phyloP scores from a whole-genome alignment of 495 filamentous ascomycete genomes.

The Aspergillus saccharolyticus region DNA sequence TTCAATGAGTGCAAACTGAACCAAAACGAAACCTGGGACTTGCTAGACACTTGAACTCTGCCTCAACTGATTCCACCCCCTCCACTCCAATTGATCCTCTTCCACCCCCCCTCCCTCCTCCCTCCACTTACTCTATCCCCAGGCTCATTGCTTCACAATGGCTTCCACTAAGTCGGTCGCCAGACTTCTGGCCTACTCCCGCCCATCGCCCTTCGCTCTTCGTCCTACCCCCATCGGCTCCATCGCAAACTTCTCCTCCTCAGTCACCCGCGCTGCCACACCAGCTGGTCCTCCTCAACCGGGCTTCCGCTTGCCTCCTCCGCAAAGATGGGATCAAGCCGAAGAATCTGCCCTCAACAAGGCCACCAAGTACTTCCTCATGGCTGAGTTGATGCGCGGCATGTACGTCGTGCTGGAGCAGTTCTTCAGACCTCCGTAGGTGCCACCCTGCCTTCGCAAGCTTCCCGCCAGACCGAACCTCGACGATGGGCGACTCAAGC shows the following conservation, averaged over 20 bases:
- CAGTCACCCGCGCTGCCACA: constrained; percentile 55
- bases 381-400: constrained; percentile 91
- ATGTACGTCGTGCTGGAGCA: constrained; percentile 99
- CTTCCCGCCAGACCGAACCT: not conserved
- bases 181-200: constrained; percentile 49
- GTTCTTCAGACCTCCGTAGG: constrained; percentile 95
- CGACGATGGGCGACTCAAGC: not conserved
- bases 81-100: constrained; percentile 15
- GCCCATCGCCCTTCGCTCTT: constrained; percentile 23
- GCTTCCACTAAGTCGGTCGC: constrained; percentile 48
- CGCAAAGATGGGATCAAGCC: constrained; percentile 65
- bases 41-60: constrained; percentile 14
- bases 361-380: constrained; percentile 85
- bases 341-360: constrained; percentile 69
- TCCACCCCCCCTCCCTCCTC: constrained; percentile 19
- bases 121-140: constrained; percentile 7
- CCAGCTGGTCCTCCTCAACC: constrained; percentile 71
- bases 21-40: constrained; percentile 9
- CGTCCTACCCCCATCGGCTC: constrained; percentile 39
- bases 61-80: constrained; percentile 18
- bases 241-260: constrained; percentile 60
- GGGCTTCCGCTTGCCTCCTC: constrained; percentile 67
- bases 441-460: constrained; percentile 23
- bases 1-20: not conserved
- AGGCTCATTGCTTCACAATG: constrained; percentile 36